Percentiles rank a stretch among this genome's conserved stretches.
Evolutionary conservation across 495 filamentous ascomycete species (phyloP).

Genomic region (Wilcoxina mikolae): DNA sequence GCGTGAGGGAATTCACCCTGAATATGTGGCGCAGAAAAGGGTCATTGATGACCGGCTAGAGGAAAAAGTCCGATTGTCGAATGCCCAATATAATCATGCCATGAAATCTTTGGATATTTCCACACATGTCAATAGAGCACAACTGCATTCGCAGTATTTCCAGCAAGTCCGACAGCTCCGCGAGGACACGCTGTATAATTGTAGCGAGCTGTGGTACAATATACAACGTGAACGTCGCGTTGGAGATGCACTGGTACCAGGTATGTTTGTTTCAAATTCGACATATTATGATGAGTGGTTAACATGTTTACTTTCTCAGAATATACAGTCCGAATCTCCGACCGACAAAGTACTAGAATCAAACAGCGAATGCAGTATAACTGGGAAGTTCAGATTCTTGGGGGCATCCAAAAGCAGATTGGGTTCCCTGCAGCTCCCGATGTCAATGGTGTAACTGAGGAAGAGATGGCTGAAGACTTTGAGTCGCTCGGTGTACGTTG

Average conservation of each 20-base stretch:
- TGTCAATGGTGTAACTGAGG: constrained; percentile 51
- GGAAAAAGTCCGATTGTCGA: constrained; percentile 60
- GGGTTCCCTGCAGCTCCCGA: constrained; percentile 91
- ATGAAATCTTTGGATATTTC: constrained; percentile 53
- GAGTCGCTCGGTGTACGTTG: constrained; percentile 75
- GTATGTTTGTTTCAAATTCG: constrained; percentile 33
- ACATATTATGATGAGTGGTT: constrained; percentile 4
- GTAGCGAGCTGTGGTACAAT: constrained; percentile 76
- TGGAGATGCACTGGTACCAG: constrained; percentile 63
- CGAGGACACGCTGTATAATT: constrained; percentile 58
- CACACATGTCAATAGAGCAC: constrained; percentile 62
- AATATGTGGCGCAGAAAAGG: constrained; percentile 70
- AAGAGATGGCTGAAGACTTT: constrained; percentile 72
- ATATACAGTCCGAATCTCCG: constrained; percentile 48
- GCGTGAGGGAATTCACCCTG: constrained; percentile 56
- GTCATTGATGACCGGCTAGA: constrained; percentile 66
- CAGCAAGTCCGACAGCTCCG: constrained; percentile 68
- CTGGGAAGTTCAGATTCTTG: constrained; percentile 77
- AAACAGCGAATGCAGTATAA: constrained; percentile 72
- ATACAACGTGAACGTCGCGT: constrained; percentile 82
- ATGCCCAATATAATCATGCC: constrained; percentile 55
- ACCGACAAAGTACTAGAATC: constrained; percentile 56
- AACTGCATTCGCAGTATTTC: constrained; percentile 73
- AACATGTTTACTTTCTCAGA: constrained; percentile 10
- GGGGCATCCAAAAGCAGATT: constrained; percentile 81